Evolutionary conservation across 768 basidiomycete genomes (phyloP).

Genomic region (Phanerochaete carnosa): DNA sequence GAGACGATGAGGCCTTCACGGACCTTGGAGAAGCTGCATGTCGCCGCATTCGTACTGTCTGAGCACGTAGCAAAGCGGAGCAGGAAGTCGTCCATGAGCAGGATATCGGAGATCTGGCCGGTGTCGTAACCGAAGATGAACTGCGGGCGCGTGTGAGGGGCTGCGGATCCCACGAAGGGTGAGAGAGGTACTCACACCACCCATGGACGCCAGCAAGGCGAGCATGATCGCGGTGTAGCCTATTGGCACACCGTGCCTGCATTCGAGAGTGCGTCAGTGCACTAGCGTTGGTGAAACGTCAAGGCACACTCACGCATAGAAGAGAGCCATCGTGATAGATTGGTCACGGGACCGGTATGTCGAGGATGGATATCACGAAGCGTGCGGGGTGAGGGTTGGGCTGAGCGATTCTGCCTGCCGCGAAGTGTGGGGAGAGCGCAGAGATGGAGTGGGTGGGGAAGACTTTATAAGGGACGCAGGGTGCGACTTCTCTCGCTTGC

Average conservation of each 20-base stretch:
- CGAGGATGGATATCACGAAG: neutral
- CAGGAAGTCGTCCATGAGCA: conserved; percentile 68
- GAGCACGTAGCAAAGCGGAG: conserved; percentile 57
- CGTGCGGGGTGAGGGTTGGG: neutral
- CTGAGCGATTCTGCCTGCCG: neutral
- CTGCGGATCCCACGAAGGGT: neutral
- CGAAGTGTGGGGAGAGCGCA: neutral
- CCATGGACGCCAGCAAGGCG: conserved; percentile 67
- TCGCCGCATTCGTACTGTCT: conserved; percentile 32
- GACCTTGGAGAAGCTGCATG: conserved; percentile 53
- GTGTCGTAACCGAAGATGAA: conserved; percentile 71
- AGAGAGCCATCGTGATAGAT: conserved; percentile 23
- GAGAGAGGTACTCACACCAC: conserved; percentile 36
- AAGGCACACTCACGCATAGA: conserved; percentile 23
- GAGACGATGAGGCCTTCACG: conserved; percentile 66
- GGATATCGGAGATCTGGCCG: conserved; percentile 75
- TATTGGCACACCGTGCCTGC: conserved; percentile 57
- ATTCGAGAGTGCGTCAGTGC: neutral
- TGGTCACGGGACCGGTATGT: neutral
- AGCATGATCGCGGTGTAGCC: conserved; percentile 62
- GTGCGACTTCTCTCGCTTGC: neutral
- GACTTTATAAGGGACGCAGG: neutral
- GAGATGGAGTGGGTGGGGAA: neutral
- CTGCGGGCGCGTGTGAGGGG: conserved; percentile 1
- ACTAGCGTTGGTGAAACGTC: neutral